phyloP scores from a whole-genome alignment of 164 flowering plant species.

The Sedum album region DNA sequence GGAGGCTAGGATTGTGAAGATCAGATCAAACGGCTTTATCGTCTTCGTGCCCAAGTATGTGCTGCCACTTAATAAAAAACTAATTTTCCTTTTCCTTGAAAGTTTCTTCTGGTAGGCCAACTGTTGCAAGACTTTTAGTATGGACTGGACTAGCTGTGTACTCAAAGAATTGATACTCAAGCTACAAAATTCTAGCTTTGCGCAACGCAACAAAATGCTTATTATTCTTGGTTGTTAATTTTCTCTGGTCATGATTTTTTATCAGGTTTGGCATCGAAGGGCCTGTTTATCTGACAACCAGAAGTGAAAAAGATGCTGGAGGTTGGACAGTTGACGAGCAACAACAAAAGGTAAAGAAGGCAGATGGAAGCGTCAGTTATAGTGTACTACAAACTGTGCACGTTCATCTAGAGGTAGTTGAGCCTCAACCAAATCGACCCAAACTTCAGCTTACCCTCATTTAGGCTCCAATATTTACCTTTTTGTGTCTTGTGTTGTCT shows the following conservation, averaged over 20 bases:
- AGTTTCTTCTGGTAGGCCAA: too few relatives aligned
- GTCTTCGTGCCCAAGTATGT: slow-evolving; percentile 95
- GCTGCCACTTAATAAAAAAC: neutral
- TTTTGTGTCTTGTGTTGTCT: too few relatives aligned
- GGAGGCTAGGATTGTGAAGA: slow-evolving; percentile 93
- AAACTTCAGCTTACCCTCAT: slow-evolving; percentile 77
- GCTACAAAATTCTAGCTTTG: too few relatives aligned
- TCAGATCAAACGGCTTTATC: slow-evolving; percentile 89
- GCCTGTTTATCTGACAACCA: slow-evolving; percentile 58
- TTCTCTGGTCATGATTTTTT: neutral
- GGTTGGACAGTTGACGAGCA: slow-evolving; percentile 84
- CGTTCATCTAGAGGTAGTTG: slow-evolving; percentile 89
- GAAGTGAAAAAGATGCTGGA: slow-evolving; percentile 48
- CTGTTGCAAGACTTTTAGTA: too few relatives aligned
- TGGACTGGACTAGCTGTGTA: too few relatives aligned
- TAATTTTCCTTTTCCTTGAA: slow-evolving; percentile 1
- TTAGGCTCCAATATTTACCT: too few relatives aligned
- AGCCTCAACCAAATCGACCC: slow-evolving; percentile 87
- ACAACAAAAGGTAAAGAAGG: slow-evolving; percentile 70
- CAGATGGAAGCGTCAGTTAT: slow-evolving; percentile 54
- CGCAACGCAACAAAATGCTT: too few relatives aligned
- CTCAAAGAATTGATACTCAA: too few relatives aligned
- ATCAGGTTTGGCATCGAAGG: slow-evolving; percentile 92
- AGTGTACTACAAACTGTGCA: slow-evolving; percentile 54
- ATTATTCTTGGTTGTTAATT: too few relatives aligned